These are phyloP conservation scores for Trichoderma oligosporum DNA, from an alignment of 2,329 filamentous ascomycete species.

Conservation along the genomic window DNA sequence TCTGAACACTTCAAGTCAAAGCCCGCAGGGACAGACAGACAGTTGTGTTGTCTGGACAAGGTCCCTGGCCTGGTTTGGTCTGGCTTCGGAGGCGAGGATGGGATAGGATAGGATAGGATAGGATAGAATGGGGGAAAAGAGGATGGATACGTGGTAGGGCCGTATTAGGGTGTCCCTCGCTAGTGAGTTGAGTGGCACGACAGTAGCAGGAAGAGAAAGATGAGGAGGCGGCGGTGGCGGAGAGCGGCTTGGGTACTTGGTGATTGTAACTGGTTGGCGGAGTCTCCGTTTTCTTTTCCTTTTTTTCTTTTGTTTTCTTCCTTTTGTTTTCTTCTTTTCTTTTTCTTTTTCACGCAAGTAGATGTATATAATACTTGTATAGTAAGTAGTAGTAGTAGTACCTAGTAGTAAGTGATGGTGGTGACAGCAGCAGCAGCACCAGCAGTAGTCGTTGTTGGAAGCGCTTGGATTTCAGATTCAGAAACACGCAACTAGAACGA, in stretches of 20 bases:
- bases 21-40: too few relatives aligned
- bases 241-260: neutral
- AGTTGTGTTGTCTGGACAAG: slow-evolving; percentile 18
- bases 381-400: slow-evolving; percentile 2
- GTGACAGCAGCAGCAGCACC: neutral
- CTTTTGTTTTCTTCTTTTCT: too few relatives aligned
- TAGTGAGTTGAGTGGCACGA: slow-evolving; percentile 19
- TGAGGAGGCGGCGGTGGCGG: too few relatives aligned
- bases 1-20: slow-evolving; percentile 17
- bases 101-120: neutral
- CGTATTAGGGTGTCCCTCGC: slow-evolving; percentile 17
- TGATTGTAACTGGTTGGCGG: slow-evolving; percentile 11
- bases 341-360: too few relatives aligned
- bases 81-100: neutral
- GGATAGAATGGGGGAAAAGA: neutral
- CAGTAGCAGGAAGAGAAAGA: too few relatives aligned
- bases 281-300: too few relatives aligned
- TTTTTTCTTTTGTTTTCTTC: too few relatives aligned
- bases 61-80: slow-evolving; percentile 12
- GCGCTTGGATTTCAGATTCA: too few relatives aligned
- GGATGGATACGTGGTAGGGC: slow-evolving; percentile 13
- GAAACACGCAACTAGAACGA: too few relatives aligned
- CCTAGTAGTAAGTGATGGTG: neutral
- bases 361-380: slow-evolving; percentile 1
- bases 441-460: neutral